Evolutionary conservation across 331 rosid species (phyloP).

Genomic region (Cydonia oblonga): DNA sequence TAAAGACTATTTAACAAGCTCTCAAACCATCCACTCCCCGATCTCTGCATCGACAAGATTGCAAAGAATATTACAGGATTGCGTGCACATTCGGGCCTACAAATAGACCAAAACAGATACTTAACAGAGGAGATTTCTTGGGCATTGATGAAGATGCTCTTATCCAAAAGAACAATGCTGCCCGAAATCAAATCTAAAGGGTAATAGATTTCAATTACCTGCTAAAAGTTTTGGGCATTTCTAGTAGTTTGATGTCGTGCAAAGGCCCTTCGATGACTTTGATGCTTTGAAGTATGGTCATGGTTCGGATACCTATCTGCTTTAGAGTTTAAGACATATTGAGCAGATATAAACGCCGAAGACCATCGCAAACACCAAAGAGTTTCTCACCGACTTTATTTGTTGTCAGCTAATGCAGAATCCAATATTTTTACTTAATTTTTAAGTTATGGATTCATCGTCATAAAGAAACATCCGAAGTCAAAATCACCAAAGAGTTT

Average conservation of each 20-base stretch:
- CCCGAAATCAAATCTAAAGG: background rate
- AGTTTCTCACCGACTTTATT: too few species aligned
- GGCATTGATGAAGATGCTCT: too few species aligned
- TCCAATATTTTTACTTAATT: too few species aligned
- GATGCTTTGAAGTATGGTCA: conserved; percentile 30
- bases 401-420: too few species aligned
- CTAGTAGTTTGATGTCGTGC: conserved; percentile 14
- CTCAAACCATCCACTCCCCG: conserved; percentile 99
- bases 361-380: conserved; percentile 48
- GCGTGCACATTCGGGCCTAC: conserved; percentile 66
- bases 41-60: conserved; percentile 84
- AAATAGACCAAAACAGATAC: conserved; percentile 13
- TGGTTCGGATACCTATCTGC: conserved; percentile 50
- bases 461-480: conserved; percentile 21
- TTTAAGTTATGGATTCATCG: too few species aligned
- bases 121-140: background rate
- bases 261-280: conserved; percentile 35
- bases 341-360: conserved; percentile 60
- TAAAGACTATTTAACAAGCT: conserved; percentile 76
- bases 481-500: background rate
- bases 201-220: conserved; percentile 38
- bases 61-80: conserved; percentile 83
- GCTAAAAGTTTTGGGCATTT: conserved; percentile 63
- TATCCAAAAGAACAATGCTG: background rate
- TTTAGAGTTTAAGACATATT: conserved; percentile 33